These are phyloP conservation scores for Jackrogersella multiformis DNA, from an alignment of 495 filamentous ascomycete genomes.

Conservation along the genomic window DNA sequence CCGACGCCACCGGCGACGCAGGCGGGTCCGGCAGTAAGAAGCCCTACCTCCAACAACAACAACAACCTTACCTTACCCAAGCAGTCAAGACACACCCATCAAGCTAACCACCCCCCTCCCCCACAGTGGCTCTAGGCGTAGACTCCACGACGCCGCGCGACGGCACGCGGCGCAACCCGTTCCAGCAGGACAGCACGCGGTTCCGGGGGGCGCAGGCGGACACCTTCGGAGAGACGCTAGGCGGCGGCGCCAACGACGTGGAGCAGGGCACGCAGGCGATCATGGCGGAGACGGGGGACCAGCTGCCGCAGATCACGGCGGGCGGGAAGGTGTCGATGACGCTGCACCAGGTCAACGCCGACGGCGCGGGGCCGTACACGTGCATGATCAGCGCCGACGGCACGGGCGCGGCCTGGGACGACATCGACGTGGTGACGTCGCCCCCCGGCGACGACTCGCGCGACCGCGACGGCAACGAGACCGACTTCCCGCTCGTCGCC, in stretches of 20 bases:
- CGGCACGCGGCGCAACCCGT: slow-evolving; percentile 60
- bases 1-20: slow-evolving; percentile 56
- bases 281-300: slow-evolving; percentile 55
- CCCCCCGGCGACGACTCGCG: slow-evolving; percentile 50
- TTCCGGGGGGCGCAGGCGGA: slow-evolving; percentile 56
- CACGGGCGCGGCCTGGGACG: slow-evolving; percentile 54
- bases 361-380: slow-evolving; percentile 57
- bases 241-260: slow-evolving; percentile 56
- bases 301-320: slow-evolving; percentile 58
- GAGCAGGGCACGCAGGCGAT: slow-evolving; percentile 59
- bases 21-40: slow-evolving; percentile 56
- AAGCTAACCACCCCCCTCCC: slow-evolving; percentile 8
- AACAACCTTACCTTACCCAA: background rate
- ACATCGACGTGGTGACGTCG: slow-evolving; percentile 51
- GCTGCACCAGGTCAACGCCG: slow-evolving; percentile 61
- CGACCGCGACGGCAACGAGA: slow-evolving; percentile 47
- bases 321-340: slow-evolving; percentile 63
- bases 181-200: slow-evolving; percentile 64
- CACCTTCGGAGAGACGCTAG: slow-evolving; percentile 56
- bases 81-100: background rate
- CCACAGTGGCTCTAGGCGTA: slow-evolving; percentile 56
- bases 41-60: background rate
- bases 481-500: slow-evolving; percentile 56
- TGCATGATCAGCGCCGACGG: slow-evolving; percentile 62
- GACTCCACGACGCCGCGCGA: slow-evolving; percentile 61